Percentiles rank a stretch among this genome's conserved stretches.
Evolutionary conservation across 2,329 filamentous ascomycete genomes (phyloP).

Genomic region (Fusarium scirpi): DNA sequence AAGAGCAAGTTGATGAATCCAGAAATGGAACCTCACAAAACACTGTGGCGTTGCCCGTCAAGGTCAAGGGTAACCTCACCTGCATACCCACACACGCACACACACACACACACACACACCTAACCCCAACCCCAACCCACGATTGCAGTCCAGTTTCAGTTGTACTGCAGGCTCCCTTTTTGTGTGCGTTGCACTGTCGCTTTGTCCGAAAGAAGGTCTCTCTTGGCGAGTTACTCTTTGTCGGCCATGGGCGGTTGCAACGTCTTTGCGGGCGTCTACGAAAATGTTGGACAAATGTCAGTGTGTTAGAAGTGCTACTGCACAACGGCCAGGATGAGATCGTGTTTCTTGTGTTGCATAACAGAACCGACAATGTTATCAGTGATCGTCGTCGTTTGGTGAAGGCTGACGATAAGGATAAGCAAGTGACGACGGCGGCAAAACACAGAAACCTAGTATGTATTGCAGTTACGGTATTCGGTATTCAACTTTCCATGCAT

Average conservation of each 20-base stretch:
- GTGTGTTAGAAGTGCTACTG: neutral
- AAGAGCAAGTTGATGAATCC: conserved; percentile 26
- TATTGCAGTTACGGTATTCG: neutral
- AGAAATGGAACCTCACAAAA: conserved; percentile 6
- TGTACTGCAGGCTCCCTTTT: neutral
- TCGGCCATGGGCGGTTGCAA: conserved; percentile 20
- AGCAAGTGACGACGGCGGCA: conserved; percentile 38
- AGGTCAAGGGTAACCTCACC: conserved; percentile 24
- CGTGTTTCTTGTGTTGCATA: conserved; percentile 18
- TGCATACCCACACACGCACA: conserved; percentile 24
- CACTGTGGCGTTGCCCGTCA: conserved; percentile 23
- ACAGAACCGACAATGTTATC: conserved; percentile 1
- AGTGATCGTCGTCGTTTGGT: conserved; percentile 20
- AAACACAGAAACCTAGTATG: conserved; percentile 14
- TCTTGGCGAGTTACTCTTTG: conserved; percentile 35
- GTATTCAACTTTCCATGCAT: neutral
- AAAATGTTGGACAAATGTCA: conserved; percentile 3
- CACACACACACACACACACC: conserved; percentile 4
- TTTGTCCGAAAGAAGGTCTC: conserved; percentile 28
- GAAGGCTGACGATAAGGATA: conserved; percentile 25
- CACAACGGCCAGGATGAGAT: conserved; percentile 3
- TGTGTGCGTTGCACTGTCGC: conserved; percentile 15
- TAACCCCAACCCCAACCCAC: conserved; percentile 29
- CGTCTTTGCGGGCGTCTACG: conserved; percentile 26
- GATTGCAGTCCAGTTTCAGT: conserved; percentile 8